Conservation (phyloP, 208 protist genomes). For the Acanthamoeba quina region DNA sequence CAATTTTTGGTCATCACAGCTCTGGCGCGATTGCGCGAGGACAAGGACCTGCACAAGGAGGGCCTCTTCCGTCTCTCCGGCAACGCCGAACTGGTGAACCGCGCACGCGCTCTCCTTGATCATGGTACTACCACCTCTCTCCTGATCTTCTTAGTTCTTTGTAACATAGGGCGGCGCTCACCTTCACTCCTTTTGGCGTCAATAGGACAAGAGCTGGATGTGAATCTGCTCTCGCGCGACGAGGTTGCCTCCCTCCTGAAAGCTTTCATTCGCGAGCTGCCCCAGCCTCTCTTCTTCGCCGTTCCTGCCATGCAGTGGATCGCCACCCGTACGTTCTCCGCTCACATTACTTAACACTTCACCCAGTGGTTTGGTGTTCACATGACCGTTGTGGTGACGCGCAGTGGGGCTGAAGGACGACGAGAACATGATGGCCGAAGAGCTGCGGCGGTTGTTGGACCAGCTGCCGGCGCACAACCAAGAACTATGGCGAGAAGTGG, state of each 20-base stretch:
- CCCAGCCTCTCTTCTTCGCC: conserved; percentile 5
- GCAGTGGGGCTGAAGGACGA: conserved; percentile 3
- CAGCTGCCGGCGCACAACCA: neutral
- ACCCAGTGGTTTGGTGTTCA: neutral
- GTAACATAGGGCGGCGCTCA: too few relatives aligned
- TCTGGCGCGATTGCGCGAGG: neutral
- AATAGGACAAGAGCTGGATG: neutral
- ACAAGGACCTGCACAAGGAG: conserved; percentile 26
- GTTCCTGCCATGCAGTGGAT: neutral
- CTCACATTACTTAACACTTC: too few relatives aligned
- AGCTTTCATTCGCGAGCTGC: neutral
- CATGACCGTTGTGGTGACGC: neutral
- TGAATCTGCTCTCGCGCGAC: conserved; percentile 6
- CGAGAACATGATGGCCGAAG: conserved; percentile 21
- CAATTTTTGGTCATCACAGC: neutral
- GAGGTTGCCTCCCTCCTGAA: conserved; percentile 5
- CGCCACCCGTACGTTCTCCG: neutral
- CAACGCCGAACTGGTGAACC: neutral
- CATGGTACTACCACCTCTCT: neutral
- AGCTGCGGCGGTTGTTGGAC: neutral
- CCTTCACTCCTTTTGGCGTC: neutral
- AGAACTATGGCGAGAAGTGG: neutral
- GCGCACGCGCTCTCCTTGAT: neutral
- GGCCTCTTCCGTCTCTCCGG: neutral
- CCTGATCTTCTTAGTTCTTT: neutral